Evolutionary conservation across 2,329 filamentous ascomycete species (phyloP).

Genomic region (Fusarium subtropicale): DNA sequence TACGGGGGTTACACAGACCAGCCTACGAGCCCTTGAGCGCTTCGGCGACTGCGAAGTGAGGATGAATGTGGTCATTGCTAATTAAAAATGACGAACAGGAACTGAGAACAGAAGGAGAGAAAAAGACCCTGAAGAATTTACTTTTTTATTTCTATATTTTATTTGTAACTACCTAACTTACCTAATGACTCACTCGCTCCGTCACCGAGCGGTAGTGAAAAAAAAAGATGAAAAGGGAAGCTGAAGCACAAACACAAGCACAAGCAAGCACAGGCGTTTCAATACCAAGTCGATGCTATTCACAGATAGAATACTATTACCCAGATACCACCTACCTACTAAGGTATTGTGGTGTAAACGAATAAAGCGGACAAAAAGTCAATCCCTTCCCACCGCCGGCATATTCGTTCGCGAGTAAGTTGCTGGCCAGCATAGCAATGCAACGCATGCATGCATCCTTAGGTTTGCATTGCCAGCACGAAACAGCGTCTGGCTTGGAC

Average conservation of each 20-base stretch:
- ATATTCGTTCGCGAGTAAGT: conserved; percentile 8
- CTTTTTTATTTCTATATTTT: neutral
- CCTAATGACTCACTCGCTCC: conserved; percentile 29
- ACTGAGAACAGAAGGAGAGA: neutral
- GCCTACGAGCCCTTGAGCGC: conserved; percentile 40
- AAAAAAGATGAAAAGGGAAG: neutral
- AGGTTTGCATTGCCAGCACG: conserved; percentile 8
- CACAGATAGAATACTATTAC: neutral
- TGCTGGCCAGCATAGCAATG: neutral
- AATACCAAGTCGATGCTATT: conserved; percentile 19
- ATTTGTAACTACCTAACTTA: neutral
- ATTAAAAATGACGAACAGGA: neutral
- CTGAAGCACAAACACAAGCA: neutral
- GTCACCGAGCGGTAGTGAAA: neutral
- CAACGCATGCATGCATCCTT: neutral
- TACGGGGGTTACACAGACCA: conserved; percentile 45
- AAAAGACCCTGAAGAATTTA: conserved; percentile 20
- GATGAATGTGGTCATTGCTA: conserved; percentile 21
- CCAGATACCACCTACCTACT: too few relatives aligned
- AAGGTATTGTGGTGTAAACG: neutral
- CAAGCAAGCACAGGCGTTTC: conserved; percentile 1
- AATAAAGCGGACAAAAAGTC: neutral
- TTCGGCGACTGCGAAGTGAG: conserved; percentile 45
- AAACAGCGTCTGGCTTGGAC: conserved; percentile 16
- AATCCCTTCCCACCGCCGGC: conserved; percentile 13